A percentile compares a stretch with the other conserved stretches of the same genome.
Evolutionary conservation across 176 grass and related monocot species (phyloP).

Genomic region (Carex kokanica): DNA sequence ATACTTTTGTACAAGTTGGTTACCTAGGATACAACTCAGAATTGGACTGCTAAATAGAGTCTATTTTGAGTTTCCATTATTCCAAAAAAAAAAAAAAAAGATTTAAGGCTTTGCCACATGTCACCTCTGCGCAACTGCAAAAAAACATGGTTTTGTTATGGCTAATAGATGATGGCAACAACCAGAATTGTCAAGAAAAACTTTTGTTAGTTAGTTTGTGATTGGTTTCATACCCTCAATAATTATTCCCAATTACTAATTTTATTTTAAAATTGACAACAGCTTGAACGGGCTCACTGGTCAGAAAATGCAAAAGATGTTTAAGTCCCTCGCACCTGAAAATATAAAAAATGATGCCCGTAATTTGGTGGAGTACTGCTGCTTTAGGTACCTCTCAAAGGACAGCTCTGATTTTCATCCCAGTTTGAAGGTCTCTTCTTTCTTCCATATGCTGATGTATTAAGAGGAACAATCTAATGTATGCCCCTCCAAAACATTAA

Average conservation of each 20-base stretch:
- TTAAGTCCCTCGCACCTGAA: constrained; percentile 63
- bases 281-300: constrained; percentile 89
- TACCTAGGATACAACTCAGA: not conserved
- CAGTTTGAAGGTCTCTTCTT: constrained; percentile 64
- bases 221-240: not conserved
- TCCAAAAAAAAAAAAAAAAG: not conserved
- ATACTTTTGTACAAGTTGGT: not conserved
- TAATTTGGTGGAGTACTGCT: constrained; percentile 92
- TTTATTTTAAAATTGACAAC: constrained; percentile 34
- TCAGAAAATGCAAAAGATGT: constrained; percentile 73
- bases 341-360: constrained; percentile 52
- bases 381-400: constrained; percentile 85
- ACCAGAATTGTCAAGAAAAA: not conserved
- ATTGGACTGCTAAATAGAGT: not conserved
- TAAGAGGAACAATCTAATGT: constrained; percentile 6
- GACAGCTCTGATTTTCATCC: constrained; percentile 83
- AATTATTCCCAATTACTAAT: constrained; percentile 5
- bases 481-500: not conserved
- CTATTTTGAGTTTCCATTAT: not conserved
- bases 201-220: not conserved
- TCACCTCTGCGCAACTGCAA: not conserved
- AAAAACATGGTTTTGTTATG: constrained; percentile 11
- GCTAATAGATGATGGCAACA: not conserved
- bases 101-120: constrained; percentile 12
- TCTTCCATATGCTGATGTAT: constrained; percentile 27